Conservation (phyloP, 176 grass and related monocot genomes). For the Puya raimondii region DNA sequence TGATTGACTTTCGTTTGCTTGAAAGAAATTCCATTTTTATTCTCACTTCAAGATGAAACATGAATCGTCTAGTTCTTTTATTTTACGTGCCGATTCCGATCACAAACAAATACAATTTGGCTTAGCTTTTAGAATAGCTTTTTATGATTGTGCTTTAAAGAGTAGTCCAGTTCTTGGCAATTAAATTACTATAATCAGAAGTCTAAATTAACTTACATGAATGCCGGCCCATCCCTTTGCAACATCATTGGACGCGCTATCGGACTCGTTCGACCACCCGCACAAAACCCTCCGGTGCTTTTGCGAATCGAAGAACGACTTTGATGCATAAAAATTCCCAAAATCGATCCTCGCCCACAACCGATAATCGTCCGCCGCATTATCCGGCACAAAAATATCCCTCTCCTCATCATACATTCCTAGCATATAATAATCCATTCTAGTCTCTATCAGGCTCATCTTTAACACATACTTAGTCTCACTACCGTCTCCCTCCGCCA, state of each 20-base stretch:
- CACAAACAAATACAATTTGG: too few relatives aligned
- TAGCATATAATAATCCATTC: constrained; percentile 62
- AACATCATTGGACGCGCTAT: constrained; percentile 36
- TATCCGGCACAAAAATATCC: constrained; percentile 61
- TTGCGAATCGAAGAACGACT: constrained; percentile 62
- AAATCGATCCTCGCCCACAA: constrained; percentile 62
- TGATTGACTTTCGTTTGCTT: too few relatives aligned
- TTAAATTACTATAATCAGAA: background rate
- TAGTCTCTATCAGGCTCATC: constrained; percentile 38
- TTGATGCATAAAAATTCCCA: constrained; percentile 86
- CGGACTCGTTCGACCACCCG: constrained; percentile 75
- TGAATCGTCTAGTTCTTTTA: too few relatives aligned
- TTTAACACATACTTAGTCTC: constrained; percentile 67
- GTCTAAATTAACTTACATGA: constrained; percentile 34
- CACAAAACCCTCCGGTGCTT: constrained; percentile 61
- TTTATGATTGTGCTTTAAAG: too few relatives aligned
- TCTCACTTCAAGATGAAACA: too few relatives aligned
- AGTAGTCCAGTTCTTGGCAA: background rate
- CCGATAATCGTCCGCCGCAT: constrained; percentile 34
- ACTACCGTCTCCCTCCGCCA: constrained; percentile 22
- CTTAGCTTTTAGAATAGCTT: too few relatives aligned
- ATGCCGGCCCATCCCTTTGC: constrained; percentile 87
- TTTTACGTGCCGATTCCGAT: too few relatives aligned
- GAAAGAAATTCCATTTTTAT: too few relatives aligned
- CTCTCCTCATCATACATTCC: constrained; percentile 45